Base-by-base conservation (phyloP, 192 early-diverging fungal genomes). In the Geranomyces michiganensis region DNA sequence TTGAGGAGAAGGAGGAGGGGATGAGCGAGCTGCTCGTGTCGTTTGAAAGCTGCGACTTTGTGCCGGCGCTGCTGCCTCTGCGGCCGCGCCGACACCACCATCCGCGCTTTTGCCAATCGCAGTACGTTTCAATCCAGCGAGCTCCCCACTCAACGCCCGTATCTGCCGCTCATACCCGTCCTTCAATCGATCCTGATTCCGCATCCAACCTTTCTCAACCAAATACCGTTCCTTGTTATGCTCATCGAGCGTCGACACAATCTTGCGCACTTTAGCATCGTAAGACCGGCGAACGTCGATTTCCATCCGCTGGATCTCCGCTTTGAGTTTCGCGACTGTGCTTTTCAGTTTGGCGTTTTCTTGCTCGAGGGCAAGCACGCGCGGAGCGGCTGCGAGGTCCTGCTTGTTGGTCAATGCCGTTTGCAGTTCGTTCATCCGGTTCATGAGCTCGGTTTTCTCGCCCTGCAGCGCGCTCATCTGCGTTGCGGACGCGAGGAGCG, bases 201-300 rank as follows among this genome's bases (percentile, higher is more conserved):
- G 48, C 14, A 70, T 70, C 58, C 68, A 60, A 14, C 36, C 56
- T 30, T 68, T 68, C 56, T 68, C 66, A 19, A 68, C 48, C 13
- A 49, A 15, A 22, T 24, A 13, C 27, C 66, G 66, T 33, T 68
- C 66, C 33, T 68, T 49, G 21, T 47, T 59, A 13, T 61, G 68
- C 43, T 70, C 32, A 12, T 70, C 68, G 17, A 60, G 56, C 33
- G 9, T 61, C 19, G 43, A n/a, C 41, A 70, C 68, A 26, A 58
- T 70, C 32, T n/a, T 10, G 15, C 58, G 27, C 56, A 70, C 58
- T 36, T 61, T 61, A 36, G 68, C 68, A 26, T 68, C 48, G 51
- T 68, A 68, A 14, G 66, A 49, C 14, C 56, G 55, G 12, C 31
- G 55, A 9, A 41, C 56, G 14, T 56, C 44, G 1, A 41, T 21